Conservation (phyloP, 768 basidiomycete genomes). For the Sporobolomyces roseus region DNA sequence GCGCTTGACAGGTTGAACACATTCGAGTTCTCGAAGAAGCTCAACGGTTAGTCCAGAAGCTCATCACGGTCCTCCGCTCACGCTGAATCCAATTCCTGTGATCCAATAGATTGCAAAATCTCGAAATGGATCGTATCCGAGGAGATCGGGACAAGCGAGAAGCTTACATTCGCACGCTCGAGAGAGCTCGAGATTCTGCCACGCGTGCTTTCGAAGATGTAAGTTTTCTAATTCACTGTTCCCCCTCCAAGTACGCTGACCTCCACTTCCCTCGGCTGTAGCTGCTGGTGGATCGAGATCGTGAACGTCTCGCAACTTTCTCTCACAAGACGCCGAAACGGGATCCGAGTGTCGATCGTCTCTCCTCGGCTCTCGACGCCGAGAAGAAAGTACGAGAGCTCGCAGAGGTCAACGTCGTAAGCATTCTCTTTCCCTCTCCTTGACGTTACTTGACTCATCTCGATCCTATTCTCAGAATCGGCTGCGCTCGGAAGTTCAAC, state of each 20-base stretch:
- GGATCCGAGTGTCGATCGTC: conserved; percentile 13
- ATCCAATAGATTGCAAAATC: conserved; percentile 25
- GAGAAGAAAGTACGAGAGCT: conserved; percentile 43
- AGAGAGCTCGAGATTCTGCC: conserved; percentile 19
- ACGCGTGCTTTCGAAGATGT: conserved; percentile 37
- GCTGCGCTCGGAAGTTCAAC: conserved; percentile 33
- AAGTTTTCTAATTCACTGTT: background rate
- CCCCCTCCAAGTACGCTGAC: too few relatives aligned
- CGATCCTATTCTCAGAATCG: conserved; percentile 7
- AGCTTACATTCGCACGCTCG: conserved; percentile 35
- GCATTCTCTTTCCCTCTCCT: background rate
- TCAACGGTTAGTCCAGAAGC: conserved; percentile 4
- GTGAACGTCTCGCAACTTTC: conserved; percentile 24
- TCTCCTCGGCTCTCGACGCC: conserved; percentile 32
- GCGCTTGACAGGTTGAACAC: conserved; percentile 54
- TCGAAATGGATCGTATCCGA: conserved; percentile 34
- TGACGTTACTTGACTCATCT: background rate
- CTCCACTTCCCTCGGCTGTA: background rate
- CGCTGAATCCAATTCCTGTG: too few relatives aligned
- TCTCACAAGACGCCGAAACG: conserved; percentile 13
- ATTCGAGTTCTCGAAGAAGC: conserved; percentile 64
- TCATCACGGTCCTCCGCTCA: background rate
- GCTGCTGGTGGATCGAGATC: conserved; percentile 37
- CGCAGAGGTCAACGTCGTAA: conserved; percentile 43
- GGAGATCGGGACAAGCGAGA: conserved; percentile 35